phyloP scores from a whole-genome alignment of 225 moss, liverwort and hornwort genomes.

The Bryum argenteum region DNA sequence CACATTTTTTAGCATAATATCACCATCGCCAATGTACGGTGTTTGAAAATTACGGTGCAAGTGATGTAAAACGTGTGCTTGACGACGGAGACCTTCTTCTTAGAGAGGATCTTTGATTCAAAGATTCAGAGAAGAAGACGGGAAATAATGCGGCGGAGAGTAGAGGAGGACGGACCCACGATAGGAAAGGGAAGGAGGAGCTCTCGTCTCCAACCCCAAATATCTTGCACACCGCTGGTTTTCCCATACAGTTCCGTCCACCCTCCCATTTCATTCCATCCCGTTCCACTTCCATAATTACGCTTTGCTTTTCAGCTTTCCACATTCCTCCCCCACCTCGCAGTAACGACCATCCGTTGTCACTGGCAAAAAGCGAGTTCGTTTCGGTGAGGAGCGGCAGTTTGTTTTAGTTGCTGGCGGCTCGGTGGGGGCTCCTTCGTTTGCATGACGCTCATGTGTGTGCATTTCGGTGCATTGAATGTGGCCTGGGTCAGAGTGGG shows the following conservation, averaged over 20 bases:
- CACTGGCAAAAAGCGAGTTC: too few species aligned
- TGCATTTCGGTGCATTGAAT: neutral
- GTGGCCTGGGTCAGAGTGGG: too few species aligned
- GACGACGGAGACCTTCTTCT: too few species aligned
- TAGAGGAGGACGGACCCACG: neutral
- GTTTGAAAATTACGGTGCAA: too few species aligned
- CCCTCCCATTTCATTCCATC: neutral
- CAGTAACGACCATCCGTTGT: neutral
- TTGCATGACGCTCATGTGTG: conserved; percentile 9
- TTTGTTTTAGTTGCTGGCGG: too few species aligned
- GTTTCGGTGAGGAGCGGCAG: too few species aligned
- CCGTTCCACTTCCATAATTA: neutral
- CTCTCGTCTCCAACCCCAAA: neutral
- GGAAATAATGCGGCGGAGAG: too few species aligned
- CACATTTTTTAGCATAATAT: too few species aligned
- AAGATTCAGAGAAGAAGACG: too few species aligned
- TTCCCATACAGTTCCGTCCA: neutral
- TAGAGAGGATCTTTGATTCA: too few species aligned
- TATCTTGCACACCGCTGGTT: conserved; percentile 17
- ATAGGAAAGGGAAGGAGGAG: conserved; percentile 9
- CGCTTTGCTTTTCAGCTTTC: neutral
- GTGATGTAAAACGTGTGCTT: too few species aligned
- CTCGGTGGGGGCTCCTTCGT: neutral
- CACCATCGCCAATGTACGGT: too few species aligned
- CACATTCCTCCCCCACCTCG: neutral